Base-by-base conservation (phyloP, 108 stramenopile species). In the Mediolabrus comicus region DNA sequence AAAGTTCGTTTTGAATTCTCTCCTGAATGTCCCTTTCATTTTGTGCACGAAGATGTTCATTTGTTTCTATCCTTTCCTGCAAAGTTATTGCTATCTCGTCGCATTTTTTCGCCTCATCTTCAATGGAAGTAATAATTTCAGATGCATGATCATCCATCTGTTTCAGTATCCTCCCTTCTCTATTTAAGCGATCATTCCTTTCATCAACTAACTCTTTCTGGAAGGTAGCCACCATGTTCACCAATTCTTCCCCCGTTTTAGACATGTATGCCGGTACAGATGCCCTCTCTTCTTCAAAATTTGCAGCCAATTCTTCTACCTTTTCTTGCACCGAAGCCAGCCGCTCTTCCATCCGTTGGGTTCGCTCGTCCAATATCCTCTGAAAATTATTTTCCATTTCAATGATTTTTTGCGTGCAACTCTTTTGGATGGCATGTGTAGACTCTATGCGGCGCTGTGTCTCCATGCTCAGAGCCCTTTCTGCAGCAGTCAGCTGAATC, bases 111-210 rank as follows among this genome's bases (percentile, higher is more conserved):
- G 83, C 83, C 62, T 97, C 94, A 28, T 74, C 59, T 26, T 85
- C 83, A 77, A 95, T 92, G 16, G 74, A 57, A 3, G 67, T 62
- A 16, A 83, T 74, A 35, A 87, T 89, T 7, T 84, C 82, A 59
- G 80, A 66, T 46, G 91, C 86, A 67, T 96, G 96, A 53, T 88
- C 84, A 52, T 89, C 87, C 56, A 97, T 85, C 72, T 96, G 96
- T 68, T 92, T 92, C 62, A 94, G 61, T 34, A 98, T 83, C 41
- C 82, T 65, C 6, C 90, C 97, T 62, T 98, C 97, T 41, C 97
- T 56, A 41, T 77, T 75, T 34, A 97, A 65, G 27, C 97, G 72
- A 55, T 87, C 77, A 33, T 75, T 79, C 24, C 92, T 76, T 67
- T 98, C 97, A 51, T 70, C 77, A 27, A 92, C 84, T 64, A 96